phyloP scores from a whole-genome alignment of 768 basidiomycete genomes.

The Hygrophorus pudorinus region DNA sequence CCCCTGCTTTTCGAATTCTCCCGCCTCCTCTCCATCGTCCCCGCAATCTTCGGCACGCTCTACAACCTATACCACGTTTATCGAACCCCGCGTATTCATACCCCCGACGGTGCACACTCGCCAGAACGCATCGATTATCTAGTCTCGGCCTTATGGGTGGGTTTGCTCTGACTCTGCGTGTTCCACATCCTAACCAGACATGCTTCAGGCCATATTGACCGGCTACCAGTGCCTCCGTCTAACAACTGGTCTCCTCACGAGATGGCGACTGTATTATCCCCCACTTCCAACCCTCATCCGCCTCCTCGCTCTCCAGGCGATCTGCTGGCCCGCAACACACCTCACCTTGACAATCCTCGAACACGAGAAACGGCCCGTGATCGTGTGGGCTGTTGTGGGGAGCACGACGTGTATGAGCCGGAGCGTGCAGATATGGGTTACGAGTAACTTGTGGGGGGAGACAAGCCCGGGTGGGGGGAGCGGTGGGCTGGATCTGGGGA shows the following conservation, averaged over 20 bases:
- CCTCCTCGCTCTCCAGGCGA: conserved; percentile 85
- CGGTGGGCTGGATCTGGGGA: conserved; percentile 1
- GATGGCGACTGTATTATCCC: conserved; percentile 89
- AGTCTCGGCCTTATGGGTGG: conserved; percentile 65
- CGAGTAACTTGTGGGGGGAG: conserved; percentile 71
- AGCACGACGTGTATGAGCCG: conserved; percentile 80
- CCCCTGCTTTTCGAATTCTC: conserved; percentile 62
- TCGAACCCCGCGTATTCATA: conserved; percentile 27
- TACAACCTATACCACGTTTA: conserved; percentile 50
- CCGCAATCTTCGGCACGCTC: conserved; percentile 56
- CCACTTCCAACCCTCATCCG: conserved; percentile 84
- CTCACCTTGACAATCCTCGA: conserved; percentile 71
- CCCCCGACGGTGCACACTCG: conserved; percentile 18
- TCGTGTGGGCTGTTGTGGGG: conserved; percentile 85
- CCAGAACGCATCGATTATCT: conserved; percentile 56
- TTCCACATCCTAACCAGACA: not conserved
- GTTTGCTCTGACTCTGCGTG: conserved; percentile 10
- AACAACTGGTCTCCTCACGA: conserved; percentile 79
- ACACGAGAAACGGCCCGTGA: conserved; percentile 60
- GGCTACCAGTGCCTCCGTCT: conserved; percentile 84
- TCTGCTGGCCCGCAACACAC: conserved; percentile 94
- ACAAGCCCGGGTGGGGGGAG: conserved; percentile 11
- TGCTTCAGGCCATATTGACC: conserved; percentile 66
- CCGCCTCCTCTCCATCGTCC: conserved; percentile 62
- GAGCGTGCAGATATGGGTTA: conserved; percentile 91